Base-by-base conservation (phyloP, 305 asterid genomes). In the Fraxinus baroniana region DNA sequence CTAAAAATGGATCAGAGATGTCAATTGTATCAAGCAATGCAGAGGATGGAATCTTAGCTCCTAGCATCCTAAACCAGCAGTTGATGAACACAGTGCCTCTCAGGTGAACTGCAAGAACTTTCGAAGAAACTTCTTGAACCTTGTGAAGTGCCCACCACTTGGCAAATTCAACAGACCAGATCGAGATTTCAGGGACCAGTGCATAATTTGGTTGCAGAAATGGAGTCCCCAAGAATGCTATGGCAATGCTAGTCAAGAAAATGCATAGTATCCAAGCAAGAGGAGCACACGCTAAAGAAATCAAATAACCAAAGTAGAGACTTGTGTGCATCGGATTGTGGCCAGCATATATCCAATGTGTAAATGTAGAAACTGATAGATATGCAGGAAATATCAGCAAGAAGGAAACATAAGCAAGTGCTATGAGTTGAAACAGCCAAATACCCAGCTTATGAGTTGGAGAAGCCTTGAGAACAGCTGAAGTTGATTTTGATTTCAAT, bases 121-220 rank as follows among this genome's bases (percentile, higher is more conserved):
- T 92, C 22, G 97, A 91, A 46, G 97, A 85, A 33, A 86, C 74
- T 68, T 92, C 94, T 78, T 90, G 93, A 70, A 79, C 92, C 86
- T 91, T 92, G 88, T 90, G 86, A 49, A 92, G 94, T 71, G 94
- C 89, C 94, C 91, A 91, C 94, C 94, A 89, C 81, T 89, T 91
- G 17, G 87, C 89, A 30, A 89, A 91, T 44, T 80, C 90, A n/a
- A 35, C 7, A 0, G 94, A 86, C 91, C 92, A 89, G 18, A 88
- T 87, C 3, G 92, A 88, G 13, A 88, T 81, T 76, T 89, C 89
- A 0, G 92, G 80, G 49, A 78, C 77, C 75, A 91, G 39, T 5
- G 90, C 90, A 33, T 91, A 91, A 81, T 88, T 91, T 77, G 94
- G 92, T 86, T 87, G 87, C 76, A 91, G 85, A 84, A 83, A 89